Evolutionary conservation across 768 basidiomycete species (phyloP).

Genomic region (Calocybe gangraenosa): DNA sequence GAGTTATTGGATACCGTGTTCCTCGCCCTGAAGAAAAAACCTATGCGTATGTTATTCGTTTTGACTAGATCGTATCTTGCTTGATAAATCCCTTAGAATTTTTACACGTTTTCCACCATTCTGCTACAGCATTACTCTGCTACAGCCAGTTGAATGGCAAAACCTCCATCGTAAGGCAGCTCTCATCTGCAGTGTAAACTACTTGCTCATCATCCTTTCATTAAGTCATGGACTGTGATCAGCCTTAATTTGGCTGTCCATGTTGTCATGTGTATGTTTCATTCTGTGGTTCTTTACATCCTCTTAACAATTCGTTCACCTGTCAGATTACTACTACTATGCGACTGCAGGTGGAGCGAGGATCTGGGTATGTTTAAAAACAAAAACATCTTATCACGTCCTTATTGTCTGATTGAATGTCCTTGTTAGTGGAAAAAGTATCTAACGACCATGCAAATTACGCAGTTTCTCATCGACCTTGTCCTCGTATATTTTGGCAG

Average conservation of each 20-base stretch:
- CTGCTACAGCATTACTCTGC: slow-evolving; percentile 94
- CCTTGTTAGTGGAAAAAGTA: slow-evolving; percentile 94
- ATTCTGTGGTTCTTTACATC: background rate
- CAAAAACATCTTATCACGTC: too few relatives aligned
- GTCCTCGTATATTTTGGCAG: slow-evolving; percentile 92
- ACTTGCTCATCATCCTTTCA: slow-evolving; percentile 7
- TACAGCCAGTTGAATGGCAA: slow-evolving; percentile 91
- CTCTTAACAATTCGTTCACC: slow-evolving; percentile 2
- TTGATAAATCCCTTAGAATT: slow-evolving; percentile 56
- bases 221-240: slow-evolving; percentile 95
- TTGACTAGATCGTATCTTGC: background rate
- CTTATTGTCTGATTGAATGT: background rate
- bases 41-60: slow-evolving; percentile 60
- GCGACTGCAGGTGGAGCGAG: slow-evolving; percentile 94
- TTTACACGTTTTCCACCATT: slow-evolving; percentile 98
- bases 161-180: slow-evolving; percentile 77
- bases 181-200: slow-evolving; percentile 12
- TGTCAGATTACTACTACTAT: slow-evolving; percentile 95
- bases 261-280: slow-evolving; percentile 90
- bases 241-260: slow-evolving; percentile 87
- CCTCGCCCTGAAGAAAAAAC: slow-evolving; percentile 97
- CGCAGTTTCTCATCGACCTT: slow-evolving; percentile 92
- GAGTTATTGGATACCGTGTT: slow-evolving; percentile 97
- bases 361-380: slow-evolving; percentile 86
- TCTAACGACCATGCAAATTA: slow-evolving; percentile 93